Percentiles rank a stretch among this genome's conserved stretches.
phyloP scores from a whole-genome alignment of 192 early-diverging fungal species.

The Cetraspora pellucida region DNA sequence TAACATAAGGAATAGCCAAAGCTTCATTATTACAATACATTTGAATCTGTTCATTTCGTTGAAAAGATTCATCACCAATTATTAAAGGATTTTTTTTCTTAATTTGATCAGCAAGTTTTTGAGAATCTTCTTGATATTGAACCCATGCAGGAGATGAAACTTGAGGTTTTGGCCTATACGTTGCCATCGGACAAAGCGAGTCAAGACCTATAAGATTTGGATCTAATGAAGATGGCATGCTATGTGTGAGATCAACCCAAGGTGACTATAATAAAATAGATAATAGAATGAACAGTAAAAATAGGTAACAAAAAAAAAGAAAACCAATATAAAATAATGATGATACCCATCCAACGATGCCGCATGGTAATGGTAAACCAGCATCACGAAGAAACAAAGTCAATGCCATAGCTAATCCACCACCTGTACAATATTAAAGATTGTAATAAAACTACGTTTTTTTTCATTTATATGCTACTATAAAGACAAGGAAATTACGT shows the following conservation, averaged over 20 bases:
- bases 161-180: slow-evolving; percentile 38
- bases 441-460: too few species aligned
- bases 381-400: slow-evolving; percentile 57
- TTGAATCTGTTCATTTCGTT: slow-evolving; percentile 43
- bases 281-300: not conserved
- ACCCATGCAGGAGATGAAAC: slow-evolving; percentile 36
- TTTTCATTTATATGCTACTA: too few species aligned
- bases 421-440: slow-evolving; percentile 55
- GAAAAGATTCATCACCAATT: slow-evolving; percentile 20
- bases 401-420: slow-evolving; percentile 55
- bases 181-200: not conserved
- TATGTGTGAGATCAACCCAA: slow-evolving; percentile 33
- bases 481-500: too few species aligned
- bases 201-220: slow-evolving; percentile 5
- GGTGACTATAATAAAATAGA: not conserved
- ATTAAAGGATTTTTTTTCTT: slow-evolving; percentile 20
- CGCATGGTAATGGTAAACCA: slow-evolving; percentile 14
- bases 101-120: slow-evolving; percentile 21
- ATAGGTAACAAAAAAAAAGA: not conserved
- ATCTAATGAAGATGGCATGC: slow-evolving; percentile 44
- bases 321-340: not conserved
- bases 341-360: not conserved
- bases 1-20: slow-evolving; percentile 40
- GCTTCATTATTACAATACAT: slow-evolving; percentile 48
- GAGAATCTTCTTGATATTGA: slow-evolving; percentile 35